Evolutionary conservation across 2,329 filamentous ascomycete genomes (phyloP).

Genomic region (Alternaria postmessia): DNA sequence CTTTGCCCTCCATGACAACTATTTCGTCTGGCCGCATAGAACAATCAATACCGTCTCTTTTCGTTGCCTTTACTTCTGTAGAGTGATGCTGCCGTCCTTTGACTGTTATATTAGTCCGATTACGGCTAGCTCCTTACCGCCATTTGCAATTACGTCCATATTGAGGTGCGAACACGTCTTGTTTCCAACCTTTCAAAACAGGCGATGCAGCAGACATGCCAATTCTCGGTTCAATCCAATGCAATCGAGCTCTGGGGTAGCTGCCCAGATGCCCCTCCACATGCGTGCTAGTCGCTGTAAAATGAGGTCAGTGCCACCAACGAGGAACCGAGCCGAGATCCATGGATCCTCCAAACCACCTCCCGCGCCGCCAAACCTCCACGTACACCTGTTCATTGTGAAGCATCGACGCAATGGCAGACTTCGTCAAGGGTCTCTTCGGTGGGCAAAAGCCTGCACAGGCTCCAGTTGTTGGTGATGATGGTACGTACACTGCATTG

Average conservation of each 20-base stretch:
- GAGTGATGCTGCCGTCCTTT: not conserved
- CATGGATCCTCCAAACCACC: slow-evolving; percentile 20
- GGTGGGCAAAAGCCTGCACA: slow-evolving; percentile 70
- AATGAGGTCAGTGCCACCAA: slow-evolving; percentile 38
- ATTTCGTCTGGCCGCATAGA: slow-evolving; percentile 8
- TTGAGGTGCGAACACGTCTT: not conserved
- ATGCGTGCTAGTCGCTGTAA: slow-evolving; percentile 37
- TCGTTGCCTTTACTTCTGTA: not conserved
- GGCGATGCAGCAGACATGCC: not conserved
- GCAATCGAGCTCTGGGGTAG: slow-evolving; percentile 2
- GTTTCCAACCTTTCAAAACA: not conserved
- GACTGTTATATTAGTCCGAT: not conserved
- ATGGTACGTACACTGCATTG: slow-evolving; percentile 62
- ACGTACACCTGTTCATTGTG: slow-evolving; percentile 31
- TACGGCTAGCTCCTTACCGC: not conserved
- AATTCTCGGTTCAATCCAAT: not conserved
- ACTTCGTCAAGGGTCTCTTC: slow-evolving; percentile 72
- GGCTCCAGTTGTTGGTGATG: slow-evolving; percentile 64
- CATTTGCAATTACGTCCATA: not conserved
- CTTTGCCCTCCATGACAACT: slow-evolving; percentile 17
- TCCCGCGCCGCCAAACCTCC: slow-evolving; percentile 29
- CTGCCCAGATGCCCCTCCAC: slow-evolving; percentile 28
- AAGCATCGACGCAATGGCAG: slow-evolving; percentile 52
- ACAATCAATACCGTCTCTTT: slow-evolving; percentile 2
- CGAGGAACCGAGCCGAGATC: slow-evolving; percentile 28